phyloP scores from a whole-genome alignment of 192 early-diverging fungal genomes.

The Backusella luteola region DNA sequence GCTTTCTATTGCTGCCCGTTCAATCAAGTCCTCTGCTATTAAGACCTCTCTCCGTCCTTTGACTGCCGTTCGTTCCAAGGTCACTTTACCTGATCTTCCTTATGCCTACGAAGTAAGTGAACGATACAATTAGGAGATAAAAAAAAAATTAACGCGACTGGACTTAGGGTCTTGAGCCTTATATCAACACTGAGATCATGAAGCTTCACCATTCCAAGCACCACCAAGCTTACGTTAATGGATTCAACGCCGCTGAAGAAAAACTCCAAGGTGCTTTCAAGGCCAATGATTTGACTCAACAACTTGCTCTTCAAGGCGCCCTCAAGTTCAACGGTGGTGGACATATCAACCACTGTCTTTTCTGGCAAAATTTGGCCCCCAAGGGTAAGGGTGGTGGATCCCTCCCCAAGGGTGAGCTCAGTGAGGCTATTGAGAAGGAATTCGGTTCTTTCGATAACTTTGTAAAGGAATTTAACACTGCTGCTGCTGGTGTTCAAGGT shows the following conservation, averaged over 20 bases:
- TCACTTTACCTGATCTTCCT: conserved; percentile 85
- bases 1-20: conserved; percentile 38
- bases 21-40: conserved; percentile 26
- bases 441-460: conserved; percentile 88
- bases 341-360: conserved; percentile 88
- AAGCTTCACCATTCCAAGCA: conserved; percentile 93
- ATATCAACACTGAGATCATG: conserved; percentile 94
- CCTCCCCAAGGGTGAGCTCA: conserved; percentile 65
- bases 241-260: conserved; percentile 90
- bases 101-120: conserved; percentile 74
- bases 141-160: not conserved
- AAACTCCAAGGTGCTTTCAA: conserved; percentile 72
- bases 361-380: conserved; percentile 93
- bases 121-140: not conserved
- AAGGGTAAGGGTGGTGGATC: conserved; percentile 78
- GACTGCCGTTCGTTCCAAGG: conserved; percentile 52
- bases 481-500: conserved; percentile 84
- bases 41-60: conserved; percentile 28
- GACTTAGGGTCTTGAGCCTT: conserved; percentile 83
- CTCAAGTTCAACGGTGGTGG: conserved; percentile 95
- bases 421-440: conserved; percentile 72
- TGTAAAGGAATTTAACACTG: conserved; percentile 69
- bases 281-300: conserved; percentile 66
- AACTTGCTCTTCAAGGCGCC: conserved; percentile 75
- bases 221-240: conserved; percentile 89